These are phyloP conservation scores for Aspergillus piperis DNA, from an alignment of 2,329 filamentous ascomycete genomes.

Conservation along the genomic window DNA sequence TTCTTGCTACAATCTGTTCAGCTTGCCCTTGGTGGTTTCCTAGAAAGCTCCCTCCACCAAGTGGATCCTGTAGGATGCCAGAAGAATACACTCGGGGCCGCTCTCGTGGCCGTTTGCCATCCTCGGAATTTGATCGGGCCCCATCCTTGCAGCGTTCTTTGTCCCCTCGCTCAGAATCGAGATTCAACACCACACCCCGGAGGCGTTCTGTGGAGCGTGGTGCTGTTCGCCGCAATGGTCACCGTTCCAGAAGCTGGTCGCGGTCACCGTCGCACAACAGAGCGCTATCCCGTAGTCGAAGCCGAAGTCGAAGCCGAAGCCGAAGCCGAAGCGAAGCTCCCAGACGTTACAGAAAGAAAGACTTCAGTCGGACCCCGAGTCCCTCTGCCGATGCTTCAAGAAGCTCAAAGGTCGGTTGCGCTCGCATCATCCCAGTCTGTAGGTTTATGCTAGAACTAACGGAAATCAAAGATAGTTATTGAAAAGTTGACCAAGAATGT, in stretches of 20 bases:
- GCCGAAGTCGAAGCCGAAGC: constrained; percentile 26
- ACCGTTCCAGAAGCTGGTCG: constrained; percentile 29
- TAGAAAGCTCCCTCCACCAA: not conserved
- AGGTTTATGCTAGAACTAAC: not conserved
- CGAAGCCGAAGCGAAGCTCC: constrained; percentile 28
- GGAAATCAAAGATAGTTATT: constrained; percentile 74
- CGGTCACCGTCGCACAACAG: constrained; percentile 32
- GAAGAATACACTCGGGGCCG: constrained; percentile 29
- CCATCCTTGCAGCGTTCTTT: constrained; percentile 35
- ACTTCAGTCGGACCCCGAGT: constrained; percentile 32
- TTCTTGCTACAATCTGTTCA: not conserved
- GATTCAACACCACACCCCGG: constrained; percentile 30
- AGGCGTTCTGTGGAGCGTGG: constrained; percentile 29
- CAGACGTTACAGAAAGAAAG: constrained; percentile 39
- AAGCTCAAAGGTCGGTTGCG: constrained; percentile 41
- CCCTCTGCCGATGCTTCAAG: constrained; percentile 25
- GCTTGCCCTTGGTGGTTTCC: not conserved
- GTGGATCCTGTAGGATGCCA: constrained; percentile 23
- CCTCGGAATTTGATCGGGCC: constrained; percentile 24
- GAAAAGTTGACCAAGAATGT: constrained; percentile 96
- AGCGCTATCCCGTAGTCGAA: constrained; percentile 38
- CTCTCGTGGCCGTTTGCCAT: constrained; percentile 30
- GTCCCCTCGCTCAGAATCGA: constrained; percentile 37
- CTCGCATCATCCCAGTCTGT: too few relatives aligned
- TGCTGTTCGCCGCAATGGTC: constrained; percentile 28